Evolutionary conservation across 2,329 filamentous ascomycete genomes (phyloP).

Genomic region (Hysterium pulicare): DNA sequence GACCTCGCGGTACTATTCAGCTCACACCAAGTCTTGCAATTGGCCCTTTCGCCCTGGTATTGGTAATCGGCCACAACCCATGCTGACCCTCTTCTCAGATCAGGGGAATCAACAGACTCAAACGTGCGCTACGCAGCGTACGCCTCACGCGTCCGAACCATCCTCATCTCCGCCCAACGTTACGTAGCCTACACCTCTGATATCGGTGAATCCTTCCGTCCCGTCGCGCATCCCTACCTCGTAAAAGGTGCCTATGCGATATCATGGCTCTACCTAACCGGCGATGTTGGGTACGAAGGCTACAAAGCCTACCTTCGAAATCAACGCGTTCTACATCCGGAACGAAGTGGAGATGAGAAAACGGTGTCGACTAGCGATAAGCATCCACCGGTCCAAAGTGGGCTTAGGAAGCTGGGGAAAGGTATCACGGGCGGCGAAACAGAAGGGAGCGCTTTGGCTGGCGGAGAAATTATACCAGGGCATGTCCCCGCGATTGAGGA

Average conservation of each 20-base stretch:
- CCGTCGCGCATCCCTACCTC: slow-evolving; percentile 79
- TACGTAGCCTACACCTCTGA: slow-evolving; percentile 97
- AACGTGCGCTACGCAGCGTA: slow-evolving; percentile 91
- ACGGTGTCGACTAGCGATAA: slow-evolving; percentile 6
- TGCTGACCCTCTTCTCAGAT: slow-evolving; percentile 54
- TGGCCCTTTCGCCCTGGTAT: no score
- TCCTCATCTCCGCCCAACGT: slow-evolving; percentile 84
- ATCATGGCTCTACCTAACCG: slow-evolving; percentile 87
- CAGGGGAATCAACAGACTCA: slow-evolving; percentile 76
- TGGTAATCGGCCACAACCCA: no score
- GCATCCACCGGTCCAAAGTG: slow-evolving; percentile 6
- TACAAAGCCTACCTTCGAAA: slow-evolving; percentile 94
- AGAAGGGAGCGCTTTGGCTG: slow-evolving; percentile 17
- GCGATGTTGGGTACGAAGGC: slow-evolving; percentile 88
- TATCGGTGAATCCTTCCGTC: slow-evolving; percentile 93
- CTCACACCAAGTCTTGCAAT: no score
- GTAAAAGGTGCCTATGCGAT: slow-evolving; percentile 83
- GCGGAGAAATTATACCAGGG: slow-evolving; percentile 30
- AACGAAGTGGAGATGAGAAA: slow-evolving; percentile 39
- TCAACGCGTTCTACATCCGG: slow-evolving; percentile 68
- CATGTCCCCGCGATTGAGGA: slow-evolving; percentile 75
- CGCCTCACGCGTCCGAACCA: slow-evolving; percentile 77
- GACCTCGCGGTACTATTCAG: neutral
- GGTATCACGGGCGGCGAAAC: slow-evolving; percentile 16
- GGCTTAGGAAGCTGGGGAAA: slow-evolving; percentile 20